Percentiles rank a stretch among this genome's conserved stretches.
Evolutionary conservation across 2,329 filamentous ascomycete genomes (phyloP).

Genomic region (Oidium heveae): DNA sequence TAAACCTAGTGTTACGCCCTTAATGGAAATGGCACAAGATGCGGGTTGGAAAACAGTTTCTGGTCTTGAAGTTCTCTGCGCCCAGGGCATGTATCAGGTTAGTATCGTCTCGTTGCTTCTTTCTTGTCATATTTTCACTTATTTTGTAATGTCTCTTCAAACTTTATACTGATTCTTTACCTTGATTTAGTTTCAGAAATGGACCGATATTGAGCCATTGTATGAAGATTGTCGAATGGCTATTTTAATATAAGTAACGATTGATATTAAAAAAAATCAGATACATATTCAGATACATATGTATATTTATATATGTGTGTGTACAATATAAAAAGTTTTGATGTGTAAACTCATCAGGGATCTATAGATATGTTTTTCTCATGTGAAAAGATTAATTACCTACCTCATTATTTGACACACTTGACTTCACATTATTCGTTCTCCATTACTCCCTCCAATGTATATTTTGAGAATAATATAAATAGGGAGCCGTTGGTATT

Average conservation of each 20-base stretch:
- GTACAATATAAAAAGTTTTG: no score
- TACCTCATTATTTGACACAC: no score
- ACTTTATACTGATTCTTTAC: background rate
- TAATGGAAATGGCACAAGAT: slow-evolving; percentile 63
- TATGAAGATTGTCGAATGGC: slow-evolving; percentile 42
- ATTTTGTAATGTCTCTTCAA: background rate
- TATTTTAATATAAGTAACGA: slow-evolving; percentile 14
- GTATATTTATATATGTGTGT: no score
- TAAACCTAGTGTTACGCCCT: slow-evolving; percentile 56
- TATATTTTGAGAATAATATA: no score
- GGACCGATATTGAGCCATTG: slow-evolving; percentile 57
- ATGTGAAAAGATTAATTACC: no score
- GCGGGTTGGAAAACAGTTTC: slow-evolving; percentile 63
- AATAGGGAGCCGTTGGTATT: no score
- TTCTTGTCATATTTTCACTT: background rate
- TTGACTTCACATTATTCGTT: no score
- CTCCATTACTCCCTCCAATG: no score
- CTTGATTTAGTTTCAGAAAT: slow-evolving; percentile 42
- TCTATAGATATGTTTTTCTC: no score
- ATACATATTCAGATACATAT: no score
- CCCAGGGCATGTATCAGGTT: slow-evolving; percentile 75
- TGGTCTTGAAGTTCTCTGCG: slow-evolving; percentile 69
- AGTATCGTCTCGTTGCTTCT: slow-evolving; percentile 10
- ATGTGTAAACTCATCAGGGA: no score
- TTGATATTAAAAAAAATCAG: no score